phyloP scores from a whole-genome alignment of 208 protist species.

The Naegleria lovaniensis region DNA sequence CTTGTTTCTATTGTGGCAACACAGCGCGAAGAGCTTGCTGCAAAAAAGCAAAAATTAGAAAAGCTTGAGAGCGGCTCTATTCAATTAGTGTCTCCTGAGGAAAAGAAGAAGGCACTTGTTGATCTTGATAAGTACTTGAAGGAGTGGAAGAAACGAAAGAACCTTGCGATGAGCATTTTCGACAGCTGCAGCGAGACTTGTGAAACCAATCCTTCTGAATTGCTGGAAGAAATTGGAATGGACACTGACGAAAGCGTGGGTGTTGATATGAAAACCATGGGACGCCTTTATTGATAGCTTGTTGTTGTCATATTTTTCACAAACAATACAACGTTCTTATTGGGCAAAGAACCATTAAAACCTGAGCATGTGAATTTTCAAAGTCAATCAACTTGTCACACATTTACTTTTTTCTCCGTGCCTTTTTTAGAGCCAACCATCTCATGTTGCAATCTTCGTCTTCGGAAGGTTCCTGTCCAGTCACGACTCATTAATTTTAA shows the following conservation, averaged over 20 bases:
- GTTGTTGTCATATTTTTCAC: too few species aligned
- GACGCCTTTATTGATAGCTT: background rate
- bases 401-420: too few species aligned
- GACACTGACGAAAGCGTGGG: background rate
- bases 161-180: background rate
- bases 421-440: too few species aligned
- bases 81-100: background rate
- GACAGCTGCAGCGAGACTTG: background rate
- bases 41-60: background rate
- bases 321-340: too few species aligned
- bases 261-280: background rate
- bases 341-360: too few species aligned
- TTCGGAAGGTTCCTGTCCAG: too few species aligned
- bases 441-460: too few species aligned
- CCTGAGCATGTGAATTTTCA: too few species aligned
- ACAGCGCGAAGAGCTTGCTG: background rate
- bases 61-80: background rate
- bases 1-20: background rate
- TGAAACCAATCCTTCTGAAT: background rate
- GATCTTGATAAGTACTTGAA: background rate
- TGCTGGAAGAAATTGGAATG: background rate
- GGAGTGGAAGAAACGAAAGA: constrained; percentile 15
- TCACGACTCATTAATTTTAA: too few species aligned
- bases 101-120: background rate
- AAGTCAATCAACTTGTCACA: too few species aligned